Evolutionary conservation across 225 moss, liverwort and hornwort species (phyloP), one percentile per base, ranked within the genome.

Genomic region (Straminergon stramineum): DNA sequence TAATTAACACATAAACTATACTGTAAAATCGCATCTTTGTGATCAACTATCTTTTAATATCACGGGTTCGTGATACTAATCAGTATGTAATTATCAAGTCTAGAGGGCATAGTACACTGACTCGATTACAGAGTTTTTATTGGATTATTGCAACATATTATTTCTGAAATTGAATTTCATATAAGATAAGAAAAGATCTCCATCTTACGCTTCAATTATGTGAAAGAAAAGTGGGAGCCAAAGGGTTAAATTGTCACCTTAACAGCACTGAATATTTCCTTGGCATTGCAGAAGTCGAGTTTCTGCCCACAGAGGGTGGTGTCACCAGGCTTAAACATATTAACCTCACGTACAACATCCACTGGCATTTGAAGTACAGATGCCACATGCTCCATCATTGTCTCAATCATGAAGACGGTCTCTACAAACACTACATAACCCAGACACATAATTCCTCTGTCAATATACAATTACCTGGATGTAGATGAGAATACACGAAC

Each of bases 331-430:
- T 93, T 92, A 61, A 96, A 97, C 95, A 98, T 95, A 76, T 97
- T 97, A 55, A 84, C 67, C 88, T 97, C 96, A 28, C 98, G 96
- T 60, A 98, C 93, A 41, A 91, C 48, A 74, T 94, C 94, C 45
- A 89, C 93, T 39, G 91, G 92, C 35, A 98, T 86, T 70, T 93
- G 89, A 34, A 98, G 94, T 68, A 88, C 93, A 13, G 93, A 89
- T 58, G 96, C 95, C 89, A 95, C 96, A 90, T 98, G 98, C 90
- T 98, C 96, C 62, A 98, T 92, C 84, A 93, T 94, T 53, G 98
- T 98, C 92, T 98, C 98, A n/a, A 97, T 94, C 92, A 98, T 98
- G 89, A 98, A 97, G n/a, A 95, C 92, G 23, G 92, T 90, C 93
- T 98, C 97, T 58, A 96, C 95, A 92, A 97, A 97, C 71, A 93